These are phyloP conservation scores for Chalciporus sphaerocephalus DNA, from an alignment of 768 basidiomycete genomes.

Conservation along the genomic window DNA sequence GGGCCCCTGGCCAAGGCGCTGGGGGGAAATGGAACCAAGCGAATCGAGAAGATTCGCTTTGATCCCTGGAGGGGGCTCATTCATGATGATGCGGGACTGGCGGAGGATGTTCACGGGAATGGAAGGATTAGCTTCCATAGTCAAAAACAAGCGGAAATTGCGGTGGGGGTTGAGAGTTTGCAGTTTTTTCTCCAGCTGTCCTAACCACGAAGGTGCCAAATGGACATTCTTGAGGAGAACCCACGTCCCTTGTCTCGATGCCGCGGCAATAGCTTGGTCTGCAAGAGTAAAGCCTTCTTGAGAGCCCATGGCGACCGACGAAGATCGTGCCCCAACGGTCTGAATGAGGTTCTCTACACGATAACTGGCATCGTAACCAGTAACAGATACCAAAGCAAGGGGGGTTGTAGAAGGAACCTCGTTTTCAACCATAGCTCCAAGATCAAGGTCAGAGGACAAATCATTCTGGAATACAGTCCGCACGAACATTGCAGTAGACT, in stretches of 20 bases:
- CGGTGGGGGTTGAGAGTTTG: slow-evolving; percentile 87
- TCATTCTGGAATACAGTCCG: slow-evolving; percentile 74
- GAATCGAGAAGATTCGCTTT: slow-evolving; percentile 95
- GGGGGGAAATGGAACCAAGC: slow-evolving; percentile 63
- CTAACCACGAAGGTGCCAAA: slow-evolving; percentile 92
- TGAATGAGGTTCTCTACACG: slow-evolving; percentile 85
- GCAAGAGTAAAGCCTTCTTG: slow-evolving; percentile 95
- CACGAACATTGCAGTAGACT: slow-evolving; percentile 75
- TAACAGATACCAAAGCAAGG: slow-evolving; percentile 85
- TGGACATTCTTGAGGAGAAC: slow-evolving; percentile 97
- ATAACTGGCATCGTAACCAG: slow-evolving; percentile 98
- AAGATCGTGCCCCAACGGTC: slow-evolving; percentile 69
- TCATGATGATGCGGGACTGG: slow-evolving; percentile 96
- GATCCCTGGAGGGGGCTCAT: slow-evolving; percentile 95
- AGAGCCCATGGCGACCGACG: slow-evolving; percentile 96
- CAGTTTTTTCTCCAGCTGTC: slow-evolving; percentile 92
- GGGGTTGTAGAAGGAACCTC: slow-evolving; percentile 82
- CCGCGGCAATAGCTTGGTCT: slow-evolving; percentile 91
- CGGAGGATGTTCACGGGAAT: slow-evolving; percentile 97
- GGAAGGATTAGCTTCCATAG: slow-evolving; percentile 93
- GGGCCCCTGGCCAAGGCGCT: slow-evolving; percentile 78
- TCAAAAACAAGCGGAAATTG: slow-evolving; percentile 94
- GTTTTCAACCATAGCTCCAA: slow-evolving; percentile 69
- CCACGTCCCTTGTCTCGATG: slow-evolving; percentile 92
- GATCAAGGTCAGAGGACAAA: slow-evolving; percentile 73